A percentile compares a stretch with the other conserved stretches of the same genome.
Conservation (phyloP, 768 basidiomycete species). For the Phylloporus rhodoxanthus region DNA sequence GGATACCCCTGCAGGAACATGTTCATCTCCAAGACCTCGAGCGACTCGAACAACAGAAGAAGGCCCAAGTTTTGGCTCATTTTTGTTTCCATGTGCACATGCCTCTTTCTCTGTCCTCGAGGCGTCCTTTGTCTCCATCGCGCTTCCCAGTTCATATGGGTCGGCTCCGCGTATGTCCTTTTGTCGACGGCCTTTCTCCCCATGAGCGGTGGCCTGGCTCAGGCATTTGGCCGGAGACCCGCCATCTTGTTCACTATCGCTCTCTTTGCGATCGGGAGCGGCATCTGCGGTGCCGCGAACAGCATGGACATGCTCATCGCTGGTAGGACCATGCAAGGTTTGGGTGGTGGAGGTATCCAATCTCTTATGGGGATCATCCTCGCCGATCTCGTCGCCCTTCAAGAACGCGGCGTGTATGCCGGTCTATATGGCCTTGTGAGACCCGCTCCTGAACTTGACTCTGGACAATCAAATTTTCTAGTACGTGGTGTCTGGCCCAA, state of each 20-base stretch:
- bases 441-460: not conserved
- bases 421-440: slow-evolving; percentile 23
- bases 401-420: slow-evolving; percentile 34
- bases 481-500: not conserved
- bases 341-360: slow-evolving; percentile 34
- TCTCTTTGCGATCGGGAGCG: slow-evolving; percentile 32
- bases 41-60: too few species aligned
- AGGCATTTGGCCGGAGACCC: slow-evolving; percentile 27
- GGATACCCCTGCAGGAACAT: not conserved
- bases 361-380: slow-evolving; percentile 35
- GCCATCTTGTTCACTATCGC: slow-evolving; percentile 19
- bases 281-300: slow-evolving; percentile 28
- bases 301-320: slow-evolving; percentile 20
- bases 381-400: slow-evolving; percentile 38
- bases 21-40: too few species aligned
- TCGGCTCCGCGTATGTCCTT: slow-evolving; percentile 33
- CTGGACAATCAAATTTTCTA: too few species aligned
- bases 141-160: slow-evolving; percentile 33
- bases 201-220: slow-evolving; percentile 28
- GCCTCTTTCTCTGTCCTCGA: slow-evolving; percentile 26
- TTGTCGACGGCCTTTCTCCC: slow-evolving; percentile 35
- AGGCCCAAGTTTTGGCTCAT: slow-evolving; percentile 23
- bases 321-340: slow-evolving; percentile 29
- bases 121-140: slow-evolving; percentile 23
- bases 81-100: slow-evolving; percentile 21